Conservation (phyloP, 2,329 filamentous ascomycete species). For the Cladosporium phlei region DNA sequence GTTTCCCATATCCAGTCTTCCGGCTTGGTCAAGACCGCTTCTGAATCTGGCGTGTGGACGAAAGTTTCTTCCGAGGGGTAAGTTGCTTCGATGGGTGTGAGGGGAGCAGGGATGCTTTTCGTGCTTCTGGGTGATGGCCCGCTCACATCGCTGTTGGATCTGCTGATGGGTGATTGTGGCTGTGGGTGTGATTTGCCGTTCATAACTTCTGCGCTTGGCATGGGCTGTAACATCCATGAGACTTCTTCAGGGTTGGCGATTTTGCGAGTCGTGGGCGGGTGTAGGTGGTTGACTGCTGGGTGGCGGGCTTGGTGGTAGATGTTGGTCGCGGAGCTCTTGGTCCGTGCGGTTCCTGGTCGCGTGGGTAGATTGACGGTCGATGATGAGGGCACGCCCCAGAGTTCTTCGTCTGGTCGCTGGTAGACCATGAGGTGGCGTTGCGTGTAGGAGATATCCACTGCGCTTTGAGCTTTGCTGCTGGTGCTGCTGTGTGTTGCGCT, state of each 20-base stretch:
- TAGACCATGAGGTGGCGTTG: constrained; percentile 34
- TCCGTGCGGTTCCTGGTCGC: constrained; percentile 12
- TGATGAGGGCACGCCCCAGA: constrained; percentile 60
- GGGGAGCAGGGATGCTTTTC: constrained; percentile 18
- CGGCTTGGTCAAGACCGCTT: background rate
- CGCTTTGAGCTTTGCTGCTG: constrained; percentile 38
- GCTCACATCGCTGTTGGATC: constrained; percentile 47
- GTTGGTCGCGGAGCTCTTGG: constrained; percentile 13
- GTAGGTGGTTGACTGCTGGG: constrained; percentile 65
- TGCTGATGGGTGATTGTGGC: background rate
- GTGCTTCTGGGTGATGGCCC: constrained; percentile 28
- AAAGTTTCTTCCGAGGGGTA: constrained; percentile 29
- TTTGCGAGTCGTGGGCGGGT: constrained; percentile 46
- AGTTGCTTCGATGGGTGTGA: constrained; percentile 37
- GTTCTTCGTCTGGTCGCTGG: constrained; percentile 80
- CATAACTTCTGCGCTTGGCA: constrained; percentile 87
- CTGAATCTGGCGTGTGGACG: constrained; percentile 32
- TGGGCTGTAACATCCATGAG: constrained; percentile 89
- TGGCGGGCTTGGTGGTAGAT: constrained; percentile 18
- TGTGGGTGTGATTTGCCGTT: constrained; percentile 62
- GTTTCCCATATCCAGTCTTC: constrained; percentile 9
- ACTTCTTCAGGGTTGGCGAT: constrained; percentile 53
- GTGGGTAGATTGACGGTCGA: constrained; percentile 15
- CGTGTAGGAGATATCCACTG: constrained; percentile 18
- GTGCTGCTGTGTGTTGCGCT: constrained; percentile 47